These are phyloP conservation scores for Paecilomyces fulvus DNA, from an alignment of 2,329 filamentous ascomycete species.

Conservation along the genomic window DNA sequence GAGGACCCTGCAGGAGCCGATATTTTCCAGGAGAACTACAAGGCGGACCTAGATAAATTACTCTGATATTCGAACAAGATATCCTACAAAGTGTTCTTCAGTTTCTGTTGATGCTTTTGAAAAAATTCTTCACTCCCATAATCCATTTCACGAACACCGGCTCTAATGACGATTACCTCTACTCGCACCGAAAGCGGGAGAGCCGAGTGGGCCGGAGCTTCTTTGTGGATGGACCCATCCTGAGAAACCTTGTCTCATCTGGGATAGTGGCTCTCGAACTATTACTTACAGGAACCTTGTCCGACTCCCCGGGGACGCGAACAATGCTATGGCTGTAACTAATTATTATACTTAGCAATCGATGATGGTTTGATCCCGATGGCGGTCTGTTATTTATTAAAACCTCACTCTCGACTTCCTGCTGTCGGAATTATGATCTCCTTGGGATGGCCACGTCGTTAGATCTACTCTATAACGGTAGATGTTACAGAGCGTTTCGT, in stretches of 20 bases:
- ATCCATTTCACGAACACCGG: background rate
- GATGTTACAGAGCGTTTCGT: background rate
- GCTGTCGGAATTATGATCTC: too few species aligned
- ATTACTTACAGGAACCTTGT: background rate
- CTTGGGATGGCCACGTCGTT: background rate
- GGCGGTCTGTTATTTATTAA: background rate
- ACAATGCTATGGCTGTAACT: background rate
- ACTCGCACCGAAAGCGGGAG: background rate
- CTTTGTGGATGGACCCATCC: background rate
- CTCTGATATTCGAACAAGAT: background rate
- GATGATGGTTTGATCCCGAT: background rate
- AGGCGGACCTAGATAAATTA: background rate
- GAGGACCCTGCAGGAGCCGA: background rate
- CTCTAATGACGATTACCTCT: background rate
- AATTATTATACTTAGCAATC: background rate
- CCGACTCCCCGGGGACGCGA: background rate
- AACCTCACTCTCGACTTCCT: background rate
- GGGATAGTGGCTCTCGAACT: background rate
- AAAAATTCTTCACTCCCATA: background rate
- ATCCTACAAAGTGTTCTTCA: background rate
- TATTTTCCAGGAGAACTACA: background rate
- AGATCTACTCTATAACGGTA: background rate
- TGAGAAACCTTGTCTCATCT: background rate
- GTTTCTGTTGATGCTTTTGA: background rate
- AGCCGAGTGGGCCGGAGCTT: background rate